Evolutionary conservation across 1,284 basidiomycete genomes (phyloP), one percentile per base, ranked within the genome.

Genomic region (Pseudozyma sp.): DNA sequence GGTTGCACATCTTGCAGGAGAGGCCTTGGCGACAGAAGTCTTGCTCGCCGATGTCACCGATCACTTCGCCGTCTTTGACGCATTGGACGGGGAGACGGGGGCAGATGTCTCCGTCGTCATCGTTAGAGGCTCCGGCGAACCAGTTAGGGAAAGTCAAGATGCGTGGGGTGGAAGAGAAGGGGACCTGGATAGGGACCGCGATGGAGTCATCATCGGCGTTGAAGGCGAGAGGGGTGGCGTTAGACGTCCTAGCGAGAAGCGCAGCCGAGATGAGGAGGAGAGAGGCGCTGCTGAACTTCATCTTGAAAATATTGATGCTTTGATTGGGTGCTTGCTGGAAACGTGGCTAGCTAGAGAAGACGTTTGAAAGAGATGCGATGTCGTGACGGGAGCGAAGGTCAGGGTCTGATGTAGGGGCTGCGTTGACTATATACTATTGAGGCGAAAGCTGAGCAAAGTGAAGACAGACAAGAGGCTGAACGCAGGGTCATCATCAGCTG

Each of bases 171-270:
- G 59, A 59, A 5, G 63, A 65, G 31, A 78, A 76, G 34, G 66
- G 66, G 3, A 73, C 54, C 39, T 78, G 77, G 59, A 64, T 77
- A n/a, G 77, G 74, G 1, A 76, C 68, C 36, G 58, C 70, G 39
- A 73, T 73, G 38, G 38, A 21, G 38, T 74, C 61, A 42, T 65
- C 61, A 25, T 65, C 56, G 4, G 67, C 66, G 59, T 74, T 70
- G 56, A 69, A 70, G 0, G 62, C 66, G 1, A 74, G 45, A 12
- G 71, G 71, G 25, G 66, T 65, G 16, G 59, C 66, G 19, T 40
- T 53, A 3, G 54, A 14, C 16, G 43, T 47, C 31, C 13, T 14
- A 6, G 65, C 66, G 47, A 70, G 43, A n/a, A 64, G 38, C 0
- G 66, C 51, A 5, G 66, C 55, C 5, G 61, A 70, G 60, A 70